These are phyloP conservation scores for Dalbergia oliveri DNA, from an alignment of 306 rosid genomes.

Conservation along the genomic window DNA sequence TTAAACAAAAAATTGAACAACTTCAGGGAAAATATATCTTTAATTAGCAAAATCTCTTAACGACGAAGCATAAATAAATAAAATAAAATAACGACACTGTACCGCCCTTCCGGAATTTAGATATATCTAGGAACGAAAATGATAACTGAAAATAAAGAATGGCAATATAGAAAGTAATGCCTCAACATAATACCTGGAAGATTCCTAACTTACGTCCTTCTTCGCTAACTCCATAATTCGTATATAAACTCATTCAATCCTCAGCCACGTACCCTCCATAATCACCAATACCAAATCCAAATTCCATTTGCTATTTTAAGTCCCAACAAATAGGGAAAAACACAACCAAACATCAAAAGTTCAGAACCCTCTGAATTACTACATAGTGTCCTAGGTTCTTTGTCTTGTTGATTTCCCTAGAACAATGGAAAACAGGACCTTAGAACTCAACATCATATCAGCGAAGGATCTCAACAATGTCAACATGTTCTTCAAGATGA, in stretches of 20 bases:
- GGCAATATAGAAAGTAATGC: neutral
- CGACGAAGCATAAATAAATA: neutral
- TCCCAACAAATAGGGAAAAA: no score
- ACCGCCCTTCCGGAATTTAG: conserved; percentile 13
- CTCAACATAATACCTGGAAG: conserved; percentile 19
- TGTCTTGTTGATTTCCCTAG: neutral
- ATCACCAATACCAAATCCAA: neutral
- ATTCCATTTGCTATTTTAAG: no score
- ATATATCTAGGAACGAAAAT: neutral
- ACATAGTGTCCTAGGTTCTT: no score
- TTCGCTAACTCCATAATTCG: neutral
- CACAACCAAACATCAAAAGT: no score
- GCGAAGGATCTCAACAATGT: conserved; percentile 78
- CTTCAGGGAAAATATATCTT: no score
- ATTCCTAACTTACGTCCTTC: neutral
- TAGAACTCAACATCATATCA: conserved; percentile 74
- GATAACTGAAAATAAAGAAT: neutral
- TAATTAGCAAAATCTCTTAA: conserved; percentile 1
- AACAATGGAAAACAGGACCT: conserved; percentile 57
- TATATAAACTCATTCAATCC: neutral
- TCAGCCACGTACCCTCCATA: neutral
- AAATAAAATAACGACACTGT: neutral
- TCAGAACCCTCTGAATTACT: no score
- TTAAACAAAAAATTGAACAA: no score
- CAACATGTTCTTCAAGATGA: conserved; percentile 75